phyloP scores from a whole-genome alignment of 495 filamentous ascomycete genomes.

The Massariosphaeria phaeospora region DNA sequence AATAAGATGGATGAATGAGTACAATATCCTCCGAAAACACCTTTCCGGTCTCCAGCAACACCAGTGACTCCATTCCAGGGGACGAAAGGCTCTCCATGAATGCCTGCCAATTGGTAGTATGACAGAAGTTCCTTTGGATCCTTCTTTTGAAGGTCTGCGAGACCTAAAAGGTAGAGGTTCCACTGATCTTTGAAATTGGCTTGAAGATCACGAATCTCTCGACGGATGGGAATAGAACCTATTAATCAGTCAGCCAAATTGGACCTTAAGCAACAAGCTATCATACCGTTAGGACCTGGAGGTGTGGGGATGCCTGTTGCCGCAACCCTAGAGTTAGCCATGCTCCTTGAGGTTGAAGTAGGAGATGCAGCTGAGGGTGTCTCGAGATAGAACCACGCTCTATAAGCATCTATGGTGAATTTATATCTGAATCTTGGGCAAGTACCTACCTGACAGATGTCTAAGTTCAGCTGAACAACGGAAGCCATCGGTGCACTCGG shows the following conservation, averaged over 20 bases:
- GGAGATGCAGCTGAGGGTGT: not conserved
- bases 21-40: constrained; percentile 14
- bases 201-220: constrained; percentile 19
- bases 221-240: constrained; percentile 18
- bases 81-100: constrained; percentile 20
- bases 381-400: no score
- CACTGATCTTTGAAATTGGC: constrained; percentile 43
- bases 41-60: not conserved
- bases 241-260: not conserved
- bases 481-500: no score
- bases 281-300: constrained; percentile 13
- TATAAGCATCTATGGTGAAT: no score
- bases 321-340: not conserved
- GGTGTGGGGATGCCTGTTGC: constrained; percentile 17
- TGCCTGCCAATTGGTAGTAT: constrained; percentile 58
- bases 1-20: constrained; percentile 16
- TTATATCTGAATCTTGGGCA: no score
- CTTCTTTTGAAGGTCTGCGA: constrained; percentile 51
- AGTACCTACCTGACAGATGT: no score
- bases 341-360: no score
- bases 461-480: no score
- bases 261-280: not conserved
- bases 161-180: constrained; percentile 55
- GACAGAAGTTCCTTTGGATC: constrained; percentile 50
- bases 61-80: constrained; percentile 12